These are phyloP conservation scores for Ambrosia trifida DNA, from an alignment of 129 eudicot genomes.

Conservation along the genomic window DNA sequence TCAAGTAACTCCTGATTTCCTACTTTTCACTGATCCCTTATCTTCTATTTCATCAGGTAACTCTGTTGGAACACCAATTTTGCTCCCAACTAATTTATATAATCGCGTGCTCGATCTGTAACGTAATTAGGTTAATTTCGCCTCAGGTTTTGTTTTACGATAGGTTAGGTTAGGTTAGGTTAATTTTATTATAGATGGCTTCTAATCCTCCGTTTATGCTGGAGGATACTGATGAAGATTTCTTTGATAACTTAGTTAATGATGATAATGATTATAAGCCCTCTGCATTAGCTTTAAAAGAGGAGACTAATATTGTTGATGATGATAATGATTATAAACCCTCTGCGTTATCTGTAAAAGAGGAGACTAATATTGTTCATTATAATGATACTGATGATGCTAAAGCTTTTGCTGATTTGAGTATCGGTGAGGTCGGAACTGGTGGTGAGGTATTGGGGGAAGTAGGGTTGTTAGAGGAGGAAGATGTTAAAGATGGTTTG, in stretches of 20 bases:
- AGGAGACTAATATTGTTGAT: conserved; percentile 25
- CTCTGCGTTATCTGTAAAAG: conserved; percentile 4
- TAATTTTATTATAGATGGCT: conserved; percentile 42
- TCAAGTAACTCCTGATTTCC: conserved; percentile 18
- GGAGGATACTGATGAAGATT: conserved; percentile 99
- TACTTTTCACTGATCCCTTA: conserved; percentile 12
- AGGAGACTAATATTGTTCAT: conserved; percentile 25
- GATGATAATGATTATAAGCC: conserved; percentile 83
- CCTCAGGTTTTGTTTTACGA: conserved; percentile 16
- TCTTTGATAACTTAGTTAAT: conserved; percentile 79
- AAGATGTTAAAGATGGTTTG: conserved; percentile 13
- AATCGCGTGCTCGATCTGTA: conserved; percentile 35
- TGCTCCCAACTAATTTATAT: conserved; percentile 18
- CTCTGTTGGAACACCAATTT: conserved; percentile 21
- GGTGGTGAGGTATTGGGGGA: conserved; percentile 22
- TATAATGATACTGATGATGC: conserved; percentile 68
- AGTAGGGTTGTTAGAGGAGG: conserved; percentile 9
- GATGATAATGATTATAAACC: conserved; percentile 59
- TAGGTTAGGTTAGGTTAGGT: conserved; percentile 23
- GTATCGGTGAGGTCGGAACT: conserved; percentile 47
- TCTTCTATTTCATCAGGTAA: conserved; percentile 21
- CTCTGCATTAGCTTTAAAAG: conserved; percentile 7
- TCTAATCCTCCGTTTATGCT: conserved; percentile 76
- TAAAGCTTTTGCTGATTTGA: conserved; percentile 77
- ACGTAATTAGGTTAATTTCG: conserved; percentile 32